Base-by-base conservation (phyloP, 176 grass and related monocot species). In the Hsuehochloa calcarea region DNA sequence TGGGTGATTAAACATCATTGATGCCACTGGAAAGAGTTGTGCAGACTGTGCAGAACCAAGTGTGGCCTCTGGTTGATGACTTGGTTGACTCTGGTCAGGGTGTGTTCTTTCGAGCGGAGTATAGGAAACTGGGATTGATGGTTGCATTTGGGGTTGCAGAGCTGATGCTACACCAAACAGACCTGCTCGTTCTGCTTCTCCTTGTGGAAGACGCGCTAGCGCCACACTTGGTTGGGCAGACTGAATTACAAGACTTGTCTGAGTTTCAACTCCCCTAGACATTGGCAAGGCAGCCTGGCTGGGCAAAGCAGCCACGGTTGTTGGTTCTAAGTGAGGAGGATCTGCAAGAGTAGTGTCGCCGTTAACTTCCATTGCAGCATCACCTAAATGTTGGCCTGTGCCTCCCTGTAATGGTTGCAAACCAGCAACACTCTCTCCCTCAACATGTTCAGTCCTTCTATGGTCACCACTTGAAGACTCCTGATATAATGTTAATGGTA, bases 21-120 rank as follows among this genome's bases (percentile, higher is more conserved):
- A 71, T 76, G 82, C 55, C 65, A 81, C 51, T 13, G 82, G 85
- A 94, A 92, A 94, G 67, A 92, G 68, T 65, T 93, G 82, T 44
- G 79, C 22, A 3, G 69, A 43, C 65, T 88, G 72, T 1, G 7
- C 31, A 63, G 65, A 70, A 88, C n/a, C 41, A 68, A 19, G 41
- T 68, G 61, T 25, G 47, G 20, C 71, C 78, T 76, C 85, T 45
- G 85, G 65, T 56, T 75, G 86, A 72, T 58, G 47, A 70, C 38
- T 75, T 86, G 29, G 34, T 68, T 52, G 79, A 75, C 60, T 63
- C 47, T 47, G 68, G 73, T 85, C 78, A 84, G 26, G 27, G 29
- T n/a, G 41, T 85, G 67, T 75, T 76, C 79, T 90, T 80, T 88
- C 87, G 31, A 67, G 40, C 15, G 8, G 41, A 56, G 63, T 68